Conservation (phyloP, 208 protist genomes). For the Acanthamoeba lenticulata region DNA sequence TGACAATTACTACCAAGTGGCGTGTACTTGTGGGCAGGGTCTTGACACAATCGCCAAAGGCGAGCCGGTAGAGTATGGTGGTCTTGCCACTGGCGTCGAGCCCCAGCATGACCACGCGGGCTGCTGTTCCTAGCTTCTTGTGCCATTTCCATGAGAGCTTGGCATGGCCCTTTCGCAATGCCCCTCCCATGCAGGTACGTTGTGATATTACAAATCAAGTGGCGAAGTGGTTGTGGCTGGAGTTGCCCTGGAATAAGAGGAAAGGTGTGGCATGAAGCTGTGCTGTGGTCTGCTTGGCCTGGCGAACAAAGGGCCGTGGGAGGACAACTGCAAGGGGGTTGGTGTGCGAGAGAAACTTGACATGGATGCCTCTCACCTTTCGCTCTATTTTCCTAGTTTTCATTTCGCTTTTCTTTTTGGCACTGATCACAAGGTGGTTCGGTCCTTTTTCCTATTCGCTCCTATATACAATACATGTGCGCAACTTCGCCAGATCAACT, state of each 20-base stretch:
- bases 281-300: no score
- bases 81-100: constrained; percentile 40
- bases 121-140: background rate
- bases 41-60: constrained; percentile 26
- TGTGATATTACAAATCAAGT: no score
- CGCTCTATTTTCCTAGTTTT: background rate
- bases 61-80: constrained; percentile 59
- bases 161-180: background rate
- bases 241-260: no score
- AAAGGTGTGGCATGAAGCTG: no score
- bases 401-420: background rate
- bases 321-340: background rate
- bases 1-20: background rate
- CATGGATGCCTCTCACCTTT: background rate
- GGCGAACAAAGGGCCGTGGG: no score
- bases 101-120: constrained; percentile 6
- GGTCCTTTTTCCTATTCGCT: background rate
- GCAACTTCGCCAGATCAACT: background rate
- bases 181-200: background rate
- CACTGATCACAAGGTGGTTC: no score
- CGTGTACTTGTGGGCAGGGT: constrained; percentile 24
- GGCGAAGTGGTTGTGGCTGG: background rate
- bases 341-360: background rate
- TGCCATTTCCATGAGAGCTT: background rate
- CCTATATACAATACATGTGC: background rate